Base-by-base conservation (phyloP, 1,139 yeast species). In the Lodderomyces beijingensis region DNA sequence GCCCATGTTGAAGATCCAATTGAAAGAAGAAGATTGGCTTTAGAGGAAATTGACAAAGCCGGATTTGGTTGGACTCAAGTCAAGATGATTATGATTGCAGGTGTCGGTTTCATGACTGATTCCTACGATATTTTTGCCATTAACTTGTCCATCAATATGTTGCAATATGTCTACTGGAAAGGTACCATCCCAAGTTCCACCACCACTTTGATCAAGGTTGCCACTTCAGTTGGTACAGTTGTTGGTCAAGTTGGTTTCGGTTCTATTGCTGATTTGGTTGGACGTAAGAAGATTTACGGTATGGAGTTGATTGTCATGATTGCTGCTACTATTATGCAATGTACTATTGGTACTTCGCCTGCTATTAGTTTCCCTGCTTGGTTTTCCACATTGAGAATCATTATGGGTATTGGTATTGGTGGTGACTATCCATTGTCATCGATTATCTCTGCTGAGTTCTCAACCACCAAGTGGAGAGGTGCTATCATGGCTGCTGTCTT, bases 371-470 rank as follows among this genome's bases (percentile, higher is more conserved):
- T 85, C 50, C 77, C 76, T 32, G 94, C 89, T 33, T 69, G 83
- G 35, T 69, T 85, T 43, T 62, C 79, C n/a, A 77, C 81, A 47
- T 78, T 77, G 62, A 80, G 95, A 75, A 78, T 85, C 44, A 53
- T 84, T 41, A 80, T 80, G 86, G 95, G 95, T 69, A 79, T 91
- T 50, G 98, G 98, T 79, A 93, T 91, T 52, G 98, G 98, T 69
- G 98, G 97, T 74, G 98, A 91, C 66, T 91, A 91, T 65, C 98
- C 98, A 50, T 77, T 91, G 62, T 88, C 97, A 27, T 91, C 97
- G 27, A 82, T 85, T 59, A 85, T 85, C 48, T 81, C 94, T 8
- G 80, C 95, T 33, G 95, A 85, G 65, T 85, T 85, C 51, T 75
- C 95, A 23, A 83, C 94, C 38, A 85, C 94, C 48, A 85, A 82